These are phyloP conservation scores for Diaporthe eres DNA, from an alignment of 2,329 filamentous ascomycete species.

Conservation along the genomic window DNA sequence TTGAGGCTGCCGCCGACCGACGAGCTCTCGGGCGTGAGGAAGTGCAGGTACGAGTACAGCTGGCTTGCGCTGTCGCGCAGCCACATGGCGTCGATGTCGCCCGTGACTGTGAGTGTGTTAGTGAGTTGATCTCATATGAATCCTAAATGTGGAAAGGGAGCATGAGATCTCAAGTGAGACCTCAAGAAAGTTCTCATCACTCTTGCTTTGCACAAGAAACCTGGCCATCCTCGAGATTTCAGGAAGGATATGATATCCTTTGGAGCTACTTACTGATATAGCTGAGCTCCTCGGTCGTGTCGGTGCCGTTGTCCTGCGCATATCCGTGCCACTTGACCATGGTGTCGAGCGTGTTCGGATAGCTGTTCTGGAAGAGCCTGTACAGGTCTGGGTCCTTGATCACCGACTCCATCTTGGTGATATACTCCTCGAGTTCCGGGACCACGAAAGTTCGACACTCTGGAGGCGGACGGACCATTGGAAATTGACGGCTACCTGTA, in stretches of 20 bases:
- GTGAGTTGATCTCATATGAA: background rate
- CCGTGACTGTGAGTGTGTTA: slow-evolving; percentile 69
- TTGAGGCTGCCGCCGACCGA: slow-evolving; percentile 71
- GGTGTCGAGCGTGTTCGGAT: slow-evolving; percentile 86
- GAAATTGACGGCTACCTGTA: slow-evolving; percentile 49
- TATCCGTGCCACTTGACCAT: slow-evolving; percentile 83
- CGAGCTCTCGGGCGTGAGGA: slow-evolving; percentile 66
- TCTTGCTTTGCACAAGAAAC: background rate
- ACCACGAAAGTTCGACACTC: slow-evolving; percentile 82
- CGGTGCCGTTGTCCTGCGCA: slow-evolving; percentile 56
- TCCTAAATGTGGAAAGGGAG: background rate
- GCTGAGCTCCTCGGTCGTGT: slow-evolving; percentile 72
- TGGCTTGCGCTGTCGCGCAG: slow-evolving; percentile 86
- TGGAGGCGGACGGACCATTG: slow-evolving; percentile 67
- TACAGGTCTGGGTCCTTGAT: slow-evolving; percentile 75
- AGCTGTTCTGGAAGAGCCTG: slow-evolving; percentile 86
- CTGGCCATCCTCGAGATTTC: background rate
- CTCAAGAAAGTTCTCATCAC: background rate
- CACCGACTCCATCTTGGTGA: slow-evolving; percentile 58
- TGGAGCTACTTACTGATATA: slow-evolving; percentile 65
- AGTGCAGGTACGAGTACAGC: slow-evolving; percentile 76
- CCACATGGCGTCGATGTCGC: slow-evolving; percentile 91
- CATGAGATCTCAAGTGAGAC: background rate
- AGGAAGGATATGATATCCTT: no score
- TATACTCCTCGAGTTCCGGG: slow-evolving; percentile 76